Conservation (phyloP, 805 yeast genomes). For the Lipomyces sp. region DNA sequence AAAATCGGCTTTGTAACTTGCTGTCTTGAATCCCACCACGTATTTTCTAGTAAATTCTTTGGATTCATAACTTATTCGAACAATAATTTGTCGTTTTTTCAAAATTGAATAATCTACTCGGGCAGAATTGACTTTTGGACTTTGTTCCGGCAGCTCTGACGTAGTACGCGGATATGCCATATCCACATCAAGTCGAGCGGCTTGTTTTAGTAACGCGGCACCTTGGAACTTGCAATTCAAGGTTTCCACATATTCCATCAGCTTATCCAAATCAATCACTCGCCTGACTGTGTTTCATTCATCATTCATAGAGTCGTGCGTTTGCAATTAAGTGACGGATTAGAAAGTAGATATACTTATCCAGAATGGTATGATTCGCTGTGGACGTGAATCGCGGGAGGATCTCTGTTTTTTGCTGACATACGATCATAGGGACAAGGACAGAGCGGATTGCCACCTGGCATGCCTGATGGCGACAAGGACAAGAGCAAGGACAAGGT, state of each 20-base stretch:
- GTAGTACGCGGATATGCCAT: neutral
- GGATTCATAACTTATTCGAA: no score
- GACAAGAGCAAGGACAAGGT: conserved; percentile 41
- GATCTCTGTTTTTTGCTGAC: neutral
- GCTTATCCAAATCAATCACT: neutral
- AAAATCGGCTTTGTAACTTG: no score
- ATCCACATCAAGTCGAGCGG: neutral
- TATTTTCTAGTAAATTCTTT: no score
- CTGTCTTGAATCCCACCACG: no score
- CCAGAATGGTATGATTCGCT: neutral
- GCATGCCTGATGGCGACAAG: conserved; percentile 44
- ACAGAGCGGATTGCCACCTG: conserved; percentile 43
- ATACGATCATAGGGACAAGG: conserved; percentile 43
- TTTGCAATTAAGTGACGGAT: neutral
- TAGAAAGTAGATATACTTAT: neutral
- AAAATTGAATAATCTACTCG: neutral
- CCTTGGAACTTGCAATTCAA: neutral
- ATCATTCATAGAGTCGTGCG: neutral
- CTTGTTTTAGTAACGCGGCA: neutral
- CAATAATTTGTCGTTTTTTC: no score
- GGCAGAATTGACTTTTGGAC: neutral
- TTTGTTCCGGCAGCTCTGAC: neutral
- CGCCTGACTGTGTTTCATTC: neutral
- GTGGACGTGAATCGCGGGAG: neutral
- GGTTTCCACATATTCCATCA: no score